Conservation (phyloP, 371 early-diverging fungal species). For the Mortierella polycephala region DNA sequence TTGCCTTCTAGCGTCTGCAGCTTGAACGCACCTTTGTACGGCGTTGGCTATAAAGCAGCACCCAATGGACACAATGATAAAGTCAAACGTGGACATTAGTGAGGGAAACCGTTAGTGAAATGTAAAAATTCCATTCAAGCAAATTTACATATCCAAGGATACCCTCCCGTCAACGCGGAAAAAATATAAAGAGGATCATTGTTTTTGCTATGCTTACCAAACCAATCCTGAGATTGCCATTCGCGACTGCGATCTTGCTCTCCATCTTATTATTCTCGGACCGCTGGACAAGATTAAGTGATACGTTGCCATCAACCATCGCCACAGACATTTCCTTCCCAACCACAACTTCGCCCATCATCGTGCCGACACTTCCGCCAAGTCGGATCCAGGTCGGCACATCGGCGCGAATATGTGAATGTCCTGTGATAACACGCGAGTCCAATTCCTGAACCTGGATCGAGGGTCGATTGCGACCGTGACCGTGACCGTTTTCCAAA, state of each 20-base stretch:
- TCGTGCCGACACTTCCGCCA: constrained; percentile 10
- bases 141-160: no score
- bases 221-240: constrained; percentile 8
- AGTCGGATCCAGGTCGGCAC: neutral
- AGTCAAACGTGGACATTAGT: neutral
- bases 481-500: neutral
- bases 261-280: constrained; percentile 1
- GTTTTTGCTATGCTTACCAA: constrained; percentile 5
- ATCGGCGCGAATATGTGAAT: constrained; percentile 6
- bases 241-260: neutral
- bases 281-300: constrained; percentile 8
- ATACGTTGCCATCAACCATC: constrained; percentile 14
- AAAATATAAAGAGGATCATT: neutral
- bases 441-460: constrained; percentile 4
- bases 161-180: neutral
- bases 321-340: constrained; percentile 7
- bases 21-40: constrained; percentile 9
- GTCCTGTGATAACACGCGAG: constrained; percentile 20
- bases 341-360: constrained; percentile 14
- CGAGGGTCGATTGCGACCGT: neutral
- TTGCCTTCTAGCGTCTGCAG: constrained; percentile 5
- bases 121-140: no score
- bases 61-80: neutral
- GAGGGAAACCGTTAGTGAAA: neutral
- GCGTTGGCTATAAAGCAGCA: constrained; percentile 1